phyloP scores from a whole-genome alignment of 257 asterid genomes.

The Paraleonurus japonicus region DNA sequence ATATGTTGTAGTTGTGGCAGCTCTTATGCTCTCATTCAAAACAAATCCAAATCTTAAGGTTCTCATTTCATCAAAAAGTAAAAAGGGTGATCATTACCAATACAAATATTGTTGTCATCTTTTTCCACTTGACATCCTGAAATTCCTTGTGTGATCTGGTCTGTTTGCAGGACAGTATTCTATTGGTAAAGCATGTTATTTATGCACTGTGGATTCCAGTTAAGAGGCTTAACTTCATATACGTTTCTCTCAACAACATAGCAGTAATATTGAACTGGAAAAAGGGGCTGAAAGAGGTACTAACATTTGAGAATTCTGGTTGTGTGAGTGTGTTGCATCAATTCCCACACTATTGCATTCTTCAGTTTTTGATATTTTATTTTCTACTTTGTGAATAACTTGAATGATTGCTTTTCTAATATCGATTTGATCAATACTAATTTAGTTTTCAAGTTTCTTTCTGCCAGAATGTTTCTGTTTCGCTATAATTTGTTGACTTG shows the following conservation, averaged over 20 bases:
- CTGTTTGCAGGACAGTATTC: slow-evolving; percentile 63
- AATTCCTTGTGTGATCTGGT: slow-evolving; percentile 12
- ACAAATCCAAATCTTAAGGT: slow-evolving; percentile 66
- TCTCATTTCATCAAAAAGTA: slow-evolving; percentile 18
- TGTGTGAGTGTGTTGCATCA: neutral
- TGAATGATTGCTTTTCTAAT: neutral
- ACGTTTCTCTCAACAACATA: slow-evolving; percentile 68
- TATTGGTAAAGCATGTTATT: slow-evolving; percentile 51
- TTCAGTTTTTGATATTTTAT: neutral
- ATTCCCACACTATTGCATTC: neutral
- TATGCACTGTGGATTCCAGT: slow-evolving; percentile 54
- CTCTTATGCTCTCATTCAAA: slow-evolving; percentile 62
- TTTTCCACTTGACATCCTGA: slow-evolving; percentile 10
- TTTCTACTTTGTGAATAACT: neutral
- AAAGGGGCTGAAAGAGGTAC: slow-evolving; percentile 72
- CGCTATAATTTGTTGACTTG: neutral
- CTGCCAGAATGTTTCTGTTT: neutral
- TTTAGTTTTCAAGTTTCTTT: slow-evolving; percentile 6
- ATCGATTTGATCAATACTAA: neutral
- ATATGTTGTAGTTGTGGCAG: slow-evolving; percentile 62
- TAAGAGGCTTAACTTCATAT: slow-evolving; percentile 67
- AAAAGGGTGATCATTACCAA: neutral
- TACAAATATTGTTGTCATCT: slow-evolving; percentile 3
- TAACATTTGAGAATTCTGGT: slow-evolving; percentile 4
- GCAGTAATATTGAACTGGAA: slow-evolving; percentile 57